Evolutionary conservation across 345 rosid genomes (phyloP).

Genomic region (Salix dunnii): DNA sequence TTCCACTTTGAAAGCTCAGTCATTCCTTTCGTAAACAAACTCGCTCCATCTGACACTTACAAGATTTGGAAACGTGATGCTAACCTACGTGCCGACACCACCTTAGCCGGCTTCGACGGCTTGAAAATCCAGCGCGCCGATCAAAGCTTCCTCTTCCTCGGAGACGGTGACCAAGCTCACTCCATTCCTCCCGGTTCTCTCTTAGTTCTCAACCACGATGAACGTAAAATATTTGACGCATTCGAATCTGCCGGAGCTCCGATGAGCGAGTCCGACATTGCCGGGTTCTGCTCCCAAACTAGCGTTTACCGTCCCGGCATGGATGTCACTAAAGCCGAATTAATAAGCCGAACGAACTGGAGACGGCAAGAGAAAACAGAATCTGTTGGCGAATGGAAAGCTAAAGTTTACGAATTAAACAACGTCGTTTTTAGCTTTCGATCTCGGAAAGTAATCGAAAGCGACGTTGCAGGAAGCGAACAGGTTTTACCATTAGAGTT

Average conservation of each 20-base stretch:
- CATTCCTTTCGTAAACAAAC: slow-evolving; percentile 78
- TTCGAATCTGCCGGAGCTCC: slow-evolving; percentile 72
- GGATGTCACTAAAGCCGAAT: slow-evolving; percentile 86
- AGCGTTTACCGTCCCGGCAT: slow-evolving; percentile 88
- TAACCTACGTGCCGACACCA: slow-evolving; percentile 78
- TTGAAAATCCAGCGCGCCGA: slow-evolving; percentile 82
- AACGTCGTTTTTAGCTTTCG: slow-evolving; percentile 77
- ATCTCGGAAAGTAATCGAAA: slow-evolving; percentile 57
- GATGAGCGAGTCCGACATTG: slow-evolving; percentile 57
- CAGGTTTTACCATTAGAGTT: slow-evolving; percentile 60
- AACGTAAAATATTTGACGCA: slow-evolving; percentile 64
- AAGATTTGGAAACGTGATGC: slow-evolving; percentile 95
- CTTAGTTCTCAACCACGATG: slow-evolving; percentile 67
- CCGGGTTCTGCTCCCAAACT: slow-evolving; percentile 60
- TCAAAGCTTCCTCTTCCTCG: slow-evolving; percentile 80
- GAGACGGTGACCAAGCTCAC: slow-evolving; percentile 64
- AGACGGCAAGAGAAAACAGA: slow-evolving; percentile 76
- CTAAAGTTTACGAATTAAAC: slow-evolving; percentile 67
- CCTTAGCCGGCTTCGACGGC: slow-evolving; percentile 85
- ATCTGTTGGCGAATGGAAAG: slow-evolving; percentile 72
- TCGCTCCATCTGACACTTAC: slow-evolving; percentile 95
- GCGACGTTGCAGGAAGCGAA: slow-evolving; percentile 60
- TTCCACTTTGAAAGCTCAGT: slow-evolving; percentile 92
- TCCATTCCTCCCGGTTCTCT: slow-evolving; percentile 63
- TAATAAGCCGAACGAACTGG: slow-evolving; percentile 76